These are phyloP conservation scores for Myrica gale DNA, from an alignment of 306 rosid species.

Conservation along the genomic window DNA sequence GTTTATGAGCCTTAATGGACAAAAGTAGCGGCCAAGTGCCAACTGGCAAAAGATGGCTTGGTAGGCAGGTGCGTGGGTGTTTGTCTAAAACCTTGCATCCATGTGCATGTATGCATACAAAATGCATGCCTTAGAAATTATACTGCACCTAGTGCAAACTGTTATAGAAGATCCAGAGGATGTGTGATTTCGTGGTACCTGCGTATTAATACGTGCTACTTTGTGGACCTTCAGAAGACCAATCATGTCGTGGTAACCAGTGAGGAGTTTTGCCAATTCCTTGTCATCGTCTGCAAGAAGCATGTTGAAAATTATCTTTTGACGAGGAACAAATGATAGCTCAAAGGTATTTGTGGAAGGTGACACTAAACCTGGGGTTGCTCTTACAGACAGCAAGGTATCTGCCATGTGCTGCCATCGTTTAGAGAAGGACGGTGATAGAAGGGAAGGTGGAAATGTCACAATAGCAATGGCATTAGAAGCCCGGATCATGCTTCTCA, in stretches of 20 bases:
- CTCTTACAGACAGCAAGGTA: conserved; percentile 74
- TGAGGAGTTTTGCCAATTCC: conserved; percentile 82
- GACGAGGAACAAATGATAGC: conserved; percentile 7
- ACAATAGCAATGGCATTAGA: conserved; percentile 78
- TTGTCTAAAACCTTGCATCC: not conserved
- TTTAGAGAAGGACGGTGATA: conserved; percentile 58
- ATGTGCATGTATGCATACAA: not conserved
- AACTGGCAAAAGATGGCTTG: no score
- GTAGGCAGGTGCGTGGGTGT: not conserved
- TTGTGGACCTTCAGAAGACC: conserved; percentile 75
- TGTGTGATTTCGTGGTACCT: conserved; percentile 45
- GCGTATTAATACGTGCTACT: conserved; percentile 75
- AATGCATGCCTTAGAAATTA: no score
- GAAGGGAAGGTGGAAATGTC: conserved; percentile 72
- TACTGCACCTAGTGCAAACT: not conserved
- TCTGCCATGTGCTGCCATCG: conserved; percentile 93
- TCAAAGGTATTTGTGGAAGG: conserved; percentile 12
- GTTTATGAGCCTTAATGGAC: not conserved
- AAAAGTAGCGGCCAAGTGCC: not conserved
- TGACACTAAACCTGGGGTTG: conserved; percentile 70
- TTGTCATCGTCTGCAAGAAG: conserved; percentile 71
- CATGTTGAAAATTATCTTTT: conserved; percentile 15
- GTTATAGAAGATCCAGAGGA: not conserved
- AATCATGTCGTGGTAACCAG: conserved; percentile 91
- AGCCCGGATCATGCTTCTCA: conserved; percentile 58